Conservation (phyloP, 495 filamentous ascomycete species). For the Xylaria venustula region DNA sequence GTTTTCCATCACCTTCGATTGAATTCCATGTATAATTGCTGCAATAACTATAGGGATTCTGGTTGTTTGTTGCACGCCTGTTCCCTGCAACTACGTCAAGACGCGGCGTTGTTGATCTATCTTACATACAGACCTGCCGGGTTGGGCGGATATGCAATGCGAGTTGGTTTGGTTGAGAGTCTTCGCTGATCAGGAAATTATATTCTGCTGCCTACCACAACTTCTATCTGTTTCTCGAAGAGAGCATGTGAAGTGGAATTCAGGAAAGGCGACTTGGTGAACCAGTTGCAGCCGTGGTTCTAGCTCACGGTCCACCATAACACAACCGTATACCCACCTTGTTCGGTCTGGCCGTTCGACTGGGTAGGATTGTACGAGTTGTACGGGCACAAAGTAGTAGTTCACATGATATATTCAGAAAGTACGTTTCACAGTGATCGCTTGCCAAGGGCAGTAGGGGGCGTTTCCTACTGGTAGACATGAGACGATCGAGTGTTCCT, state of each 20-base stretch:
- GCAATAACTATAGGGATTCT: background rate
- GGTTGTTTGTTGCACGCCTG: background rate
- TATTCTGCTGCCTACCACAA: no score
- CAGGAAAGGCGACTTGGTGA: no score
- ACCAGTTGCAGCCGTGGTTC: background rate
- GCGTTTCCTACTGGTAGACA: no score
- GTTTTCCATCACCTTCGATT: background rate
- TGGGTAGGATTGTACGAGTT: no score
- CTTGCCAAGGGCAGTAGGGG: no score
- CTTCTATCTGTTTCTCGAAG: background rate
- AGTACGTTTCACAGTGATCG: no score
- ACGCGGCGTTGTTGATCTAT: background rate
- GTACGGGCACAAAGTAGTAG: no score
- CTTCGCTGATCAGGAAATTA: background rate
- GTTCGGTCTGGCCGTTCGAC: background rate
- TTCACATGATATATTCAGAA: no score
- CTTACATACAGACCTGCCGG: background rate
- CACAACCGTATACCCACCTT: background rate
- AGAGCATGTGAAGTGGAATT: background rate
- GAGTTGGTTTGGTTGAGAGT: no score
- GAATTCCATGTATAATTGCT: background rate
- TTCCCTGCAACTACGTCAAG: conserved; percentile 1
- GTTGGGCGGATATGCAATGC: conserved; percentile 3
- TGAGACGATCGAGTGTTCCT: no score
- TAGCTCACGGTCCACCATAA: background rate